phyloP scores from a whole-genome alignment of 2,329 filamentous ascomycete species.

The Aureobasidium melanogenum region DNA sequence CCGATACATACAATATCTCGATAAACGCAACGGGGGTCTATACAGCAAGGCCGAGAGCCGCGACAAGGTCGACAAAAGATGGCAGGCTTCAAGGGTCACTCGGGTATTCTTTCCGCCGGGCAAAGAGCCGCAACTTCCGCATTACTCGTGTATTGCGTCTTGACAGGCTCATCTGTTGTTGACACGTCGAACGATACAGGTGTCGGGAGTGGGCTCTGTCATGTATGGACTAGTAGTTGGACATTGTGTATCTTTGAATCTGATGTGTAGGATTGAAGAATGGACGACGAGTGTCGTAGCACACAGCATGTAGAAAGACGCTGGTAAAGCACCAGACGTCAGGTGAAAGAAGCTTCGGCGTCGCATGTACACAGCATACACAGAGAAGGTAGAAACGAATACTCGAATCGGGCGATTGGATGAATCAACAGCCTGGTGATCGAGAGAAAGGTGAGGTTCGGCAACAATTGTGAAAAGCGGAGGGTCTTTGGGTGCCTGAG shows the following conservation, averaged over 20 bases:
- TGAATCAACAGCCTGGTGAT: not conserved
- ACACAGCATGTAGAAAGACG: not conserved
- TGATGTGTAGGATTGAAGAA: not conserved
- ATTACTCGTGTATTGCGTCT: not conserved
- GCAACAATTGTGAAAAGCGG: not conserved
- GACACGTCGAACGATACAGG: not conserved
- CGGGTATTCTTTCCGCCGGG: not conserved
- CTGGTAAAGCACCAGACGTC: not conserved
- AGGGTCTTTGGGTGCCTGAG: not conserved
- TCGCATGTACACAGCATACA: not conserved
- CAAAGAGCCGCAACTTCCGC: not conserved
- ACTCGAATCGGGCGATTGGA: not conserved
- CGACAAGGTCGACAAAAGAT: not conserved
- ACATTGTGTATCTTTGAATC: not conserved
- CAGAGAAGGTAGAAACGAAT: not conserved
- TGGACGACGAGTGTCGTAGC: not conserved
- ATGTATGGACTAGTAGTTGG: not conserved
- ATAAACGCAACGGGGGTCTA: not conserved
- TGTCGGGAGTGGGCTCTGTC: not conserved
- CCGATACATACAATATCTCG: not conserved
- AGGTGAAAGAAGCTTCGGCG: not conserved
- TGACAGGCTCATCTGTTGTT: not conserved
- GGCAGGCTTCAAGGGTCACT: not conserved
- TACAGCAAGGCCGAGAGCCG: not conserved
- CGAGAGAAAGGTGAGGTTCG: not conserved